phyloP scores from a whole-genome alignment of 2,329 filamentous ascomycete genomes.

The Ophiostoma tasmaniense region DNA sequence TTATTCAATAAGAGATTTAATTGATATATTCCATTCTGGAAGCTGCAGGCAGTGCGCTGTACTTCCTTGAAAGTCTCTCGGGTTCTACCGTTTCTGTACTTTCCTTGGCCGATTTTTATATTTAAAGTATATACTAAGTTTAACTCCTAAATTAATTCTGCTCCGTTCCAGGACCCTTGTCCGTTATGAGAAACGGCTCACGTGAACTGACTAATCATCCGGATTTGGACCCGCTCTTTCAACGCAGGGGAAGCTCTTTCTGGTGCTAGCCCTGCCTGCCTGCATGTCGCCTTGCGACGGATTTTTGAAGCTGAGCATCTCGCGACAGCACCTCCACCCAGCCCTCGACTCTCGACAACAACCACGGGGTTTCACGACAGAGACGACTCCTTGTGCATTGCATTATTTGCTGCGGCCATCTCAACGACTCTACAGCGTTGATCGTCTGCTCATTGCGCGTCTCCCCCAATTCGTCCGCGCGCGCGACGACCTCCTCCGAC shows the following conservation, averaged over 20 bases:
- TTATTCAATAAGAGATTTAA: neutral
- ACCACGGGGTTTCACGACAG: neutral
- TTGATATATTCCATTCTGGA: neutral
- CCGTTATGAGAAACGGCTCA: neutral
- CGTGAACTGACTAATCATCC: constrained; percentile 1
- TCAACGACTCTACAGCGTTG: neutral
- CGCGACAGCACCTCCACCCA: neutral
- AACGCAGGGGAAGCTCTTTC: constrained; percentile 5
- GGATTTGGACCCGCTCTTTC: neutral
- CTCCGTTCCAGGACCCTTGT: neutral
- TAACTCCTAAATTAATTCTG: neutral
- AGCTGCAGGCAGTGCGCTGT: neutral
- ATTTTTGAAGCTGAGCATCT: neutral
- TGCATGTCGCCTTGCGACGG: neutral
- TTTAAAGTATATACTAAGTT: neutral
- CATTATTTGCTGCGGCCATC: neutral
- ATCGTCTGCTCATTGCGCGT: neutral
- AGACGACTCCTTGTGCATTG: neutral
- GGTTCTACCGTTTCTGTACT: neutral
- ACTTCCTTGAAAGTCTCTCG: neutral
- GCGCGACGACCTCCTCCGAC: neutral
- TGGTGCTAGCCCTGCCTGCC: neutral
- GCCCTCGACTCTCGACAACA: neutral
- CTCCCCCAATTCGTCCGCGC: neutral
- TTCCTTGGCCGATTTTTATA: neutral